phyloP scores from a whole-genome alignment of 2,329 filamentous ascomycete genomes.

The Penicillium corylophilum region DNA sequence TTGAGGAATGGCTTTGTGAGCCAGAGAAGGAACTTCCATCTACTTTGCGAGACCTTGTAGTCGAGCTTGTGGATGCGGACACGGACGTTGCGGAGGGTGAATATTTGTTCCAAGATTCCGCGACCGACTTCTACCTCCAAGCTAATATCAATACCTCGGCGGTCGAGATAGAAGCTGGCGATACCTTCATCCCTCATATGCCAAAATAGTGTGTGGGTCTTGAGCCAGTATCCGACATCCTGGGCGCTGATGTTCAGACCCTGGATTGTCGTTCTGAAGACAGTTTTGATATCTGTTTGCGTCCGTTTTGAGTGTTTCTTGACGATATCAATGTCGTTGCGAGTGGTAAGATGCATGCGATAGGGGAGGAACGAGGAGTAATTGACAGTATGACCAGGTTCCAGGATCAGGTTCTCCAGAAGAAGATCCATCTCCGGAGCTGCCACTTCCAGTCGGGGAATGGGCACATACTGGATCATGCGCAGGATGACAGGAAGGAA shows the following conservation, averaged over 20 bases:
- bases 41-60: conserved; percentile 69
- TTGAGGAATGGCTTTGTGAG: conserved; percentile 79
- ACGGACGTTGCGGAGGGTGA: conserved; percentile 71
- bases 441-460: conserved; percentile 84
- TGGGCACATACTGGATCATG: conserved; percentile 80
- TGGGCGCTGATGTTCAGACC: conserved; percentile 81
- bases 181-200: conserved; percentile 79
- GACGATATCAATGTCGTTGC: conserved; percentile 81
- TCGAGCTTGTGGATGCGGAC: conserved; percentile 85
- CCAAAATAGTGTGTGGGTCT: conserved; percentile 72
- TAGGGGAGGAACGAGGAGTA: conserved; percentile 86
- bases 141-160: conserved; percentile 81
- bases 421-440: conserved; percentile 81
- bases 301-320: conserved; percentile 71
- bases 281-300: conserved; percentile 64
- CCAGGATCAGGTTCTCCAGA: conserved; percentile 85
- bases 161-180: conserved; percentile 79
- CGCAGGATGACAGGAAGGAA: conserved; percentile 77
- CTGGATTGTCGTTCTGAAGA: conserved; percentile 74
- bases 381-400: conserved; percentile 82
- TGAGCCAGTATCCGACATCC: conserved; percentile 87
- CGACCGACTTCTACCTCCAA: conserved; percentile 81
- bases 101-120: conserved; percentile 74
- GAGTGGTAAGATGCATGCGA: conserved; percentile 74
- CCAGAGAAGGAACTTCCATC: conserved; percentile 76